Conservation (phyloP, 139 green algal genomes). For the Haematococcus sp. region DNA sequence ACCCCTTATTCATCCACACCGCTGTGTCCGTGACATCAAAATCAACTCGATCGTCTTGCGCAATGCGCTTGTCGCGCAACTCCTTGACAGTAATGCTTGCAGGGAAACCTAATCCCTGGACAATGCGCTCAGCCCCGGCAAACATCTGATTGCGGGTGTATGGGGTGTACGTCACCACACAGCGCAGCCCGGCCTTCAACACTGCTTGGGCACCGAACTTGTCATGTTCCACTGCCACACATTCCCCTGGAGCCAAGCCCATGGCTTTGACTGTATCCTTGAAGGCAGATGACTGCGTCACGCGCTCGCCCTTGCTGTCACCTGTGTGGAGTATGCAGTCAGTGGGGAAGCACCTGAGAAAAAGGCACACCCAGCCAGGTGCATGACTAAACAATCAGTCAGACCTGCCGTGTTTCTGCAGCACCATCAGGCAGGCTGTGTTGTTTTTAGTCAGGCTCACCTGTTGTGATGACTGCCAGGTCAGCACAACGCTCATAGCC, state of each 20-base stretch:
- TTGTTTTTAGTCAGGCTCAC: no score
- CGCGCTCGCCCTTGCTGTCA: no score
- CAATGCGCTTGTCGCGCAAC: conserved; percentile 39
- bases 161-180: not conserved
- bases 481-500: no score
- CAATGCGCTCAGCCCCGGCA: conserved; percentile 44
- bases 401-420: no score
- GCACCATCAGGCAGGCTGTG: no score
- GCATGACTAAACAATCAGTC: no score
- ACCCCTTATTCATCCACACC: conserved; percentile 14
- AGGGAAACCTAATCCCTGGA: conserved; percentile 30
- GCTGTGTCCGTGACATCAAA: conserved; percentile 28
- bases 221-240: no score
- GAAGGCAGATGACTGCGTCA: not conserved
- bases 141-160: conserved; percentile 24
- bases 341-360: no score
- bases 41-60: conserved; percentile 40
- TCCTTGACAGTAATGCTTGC: conserved; percentile 33
- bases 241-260: not conserved
- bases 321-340: no score
- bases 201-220: no score
- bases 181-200: not conserved
- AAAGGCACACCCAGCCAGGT: no score
- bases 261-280: not conserved
- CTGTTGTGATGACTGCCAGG: no score